Percentiles rank a stretch among this genome's conserved stretches.
These are phyloP conservation scores for Coemansia sp. DNA, from an alignment of 192 early-diverging fungal genomes.

Conservation along the genomic window DNA sequence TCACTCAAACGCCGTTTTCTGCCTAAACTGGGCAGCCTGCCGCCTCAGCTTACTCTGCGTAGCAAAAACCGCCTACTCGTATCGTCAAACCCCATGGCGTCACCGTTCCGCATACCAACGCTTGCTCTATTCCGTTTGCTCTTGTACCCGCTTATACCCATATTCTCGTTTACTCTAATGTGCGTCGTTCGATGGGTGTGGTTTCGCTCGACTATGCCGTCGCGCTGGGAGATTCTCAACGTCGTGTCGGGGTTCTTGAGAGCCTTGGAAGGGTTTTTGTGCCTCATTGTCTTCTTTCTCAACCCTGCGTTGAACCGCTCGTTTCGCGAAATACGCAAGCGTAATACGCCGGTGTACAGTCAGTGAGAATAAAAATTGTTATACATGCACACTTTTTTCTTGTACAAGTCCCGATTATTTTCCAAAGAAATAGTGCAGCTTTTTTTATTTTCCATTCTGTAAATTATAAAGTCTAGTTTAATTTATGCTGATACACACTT, in stretches of 20 bases:
- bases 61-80: constrained; percentile 23
- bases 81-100: constrained; percentile 7
- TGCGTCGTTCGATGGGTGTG: constrained; percentile 51
- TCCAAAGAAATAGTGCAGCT: neutral
- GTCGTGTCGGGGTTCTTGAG: constrained; percentile 43
- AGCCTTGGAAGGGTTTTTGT: constrained; percentile 41
- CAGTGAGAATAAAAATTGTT: neutral
- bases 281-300: constrained; percentile 49
- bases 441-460: neutral
- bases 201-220: constrained; percentile 48
- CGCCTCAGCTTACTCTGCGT: constrained; percentile 14
- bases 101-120: constrained; percentile 43
- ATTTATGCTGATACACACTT: neutral
- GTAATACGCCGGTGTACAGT: constrained; percentile 37
- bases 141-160: constrained; percentile 49
- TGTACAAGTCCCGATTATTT: neutral
- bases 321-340: constrained; percentile 49
- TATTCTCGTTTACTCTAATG: constrained; percentile 52
- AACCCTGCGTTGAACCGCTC: constrained; percentile 50
- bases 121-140: constrained; percentile 39
- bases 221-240: constrained; percentile 44
- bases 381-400: neutral
- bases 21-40: constrained; percentile 20
- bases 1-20: constrained; percentile 10
- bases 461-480: neutral